Conservation (phyloP, 108 stramenopile genomes). For the Stephanodiscus triporus region DNA sequence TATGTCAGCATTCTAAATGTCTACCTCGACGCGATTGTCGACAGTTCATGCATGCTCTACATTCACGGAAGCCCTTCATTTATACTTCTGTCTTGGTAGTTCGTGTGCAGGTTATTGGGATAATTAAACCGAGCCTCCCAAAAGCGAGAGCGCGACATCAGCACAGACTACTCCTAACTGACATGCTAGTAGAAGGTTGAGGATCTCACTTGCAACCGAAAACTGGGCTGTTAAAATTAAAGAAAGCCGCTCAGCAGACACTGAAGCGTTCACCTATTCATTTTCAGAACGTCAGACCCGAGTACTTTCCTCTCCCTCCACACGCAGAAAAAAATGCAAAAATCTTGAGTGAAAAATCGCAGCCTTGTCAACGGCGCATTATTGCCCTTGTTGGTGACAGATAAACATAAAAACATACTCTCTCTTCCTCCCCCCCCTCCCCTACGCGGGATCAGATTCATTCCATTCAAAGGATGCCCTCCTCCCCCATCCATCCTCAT, state of each 20-base stretch:
- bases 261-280: neutral
- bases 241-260: neutral
- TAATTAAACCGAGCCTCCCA: no score
- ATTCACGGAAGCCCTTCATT: no score
- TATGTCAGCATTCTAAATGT: no score
- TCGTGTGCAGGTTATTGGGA: no score
- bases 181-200: neutral
- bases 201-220: neutral
- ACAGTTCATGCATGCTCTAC: no score
- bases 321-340: neutral
- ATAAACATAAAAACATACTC: neutral
- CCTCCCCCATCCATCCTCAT: conserved; percentile 1
- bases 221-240: neutral
- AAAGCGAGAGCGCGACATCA: neutral
- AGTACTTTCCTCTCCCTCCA: neutral
- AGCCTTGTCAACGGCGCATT: neutral
- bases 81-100: no score
- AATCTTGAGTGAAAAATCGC: neutral
- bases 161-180: neutral
- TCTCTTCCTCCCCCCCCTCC: neutral
- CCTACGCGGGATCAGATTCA: conserved; percentile 11
- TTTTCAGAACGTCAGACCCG: neutral
- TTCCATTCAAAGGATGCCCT: conserved; percentile 5
- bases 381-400: neutral
- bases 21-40: no score